Base-by-base conservation (phyloP, 2,329 filamentous ascomycete species). In the Colletotrichum salicis region DNA sequence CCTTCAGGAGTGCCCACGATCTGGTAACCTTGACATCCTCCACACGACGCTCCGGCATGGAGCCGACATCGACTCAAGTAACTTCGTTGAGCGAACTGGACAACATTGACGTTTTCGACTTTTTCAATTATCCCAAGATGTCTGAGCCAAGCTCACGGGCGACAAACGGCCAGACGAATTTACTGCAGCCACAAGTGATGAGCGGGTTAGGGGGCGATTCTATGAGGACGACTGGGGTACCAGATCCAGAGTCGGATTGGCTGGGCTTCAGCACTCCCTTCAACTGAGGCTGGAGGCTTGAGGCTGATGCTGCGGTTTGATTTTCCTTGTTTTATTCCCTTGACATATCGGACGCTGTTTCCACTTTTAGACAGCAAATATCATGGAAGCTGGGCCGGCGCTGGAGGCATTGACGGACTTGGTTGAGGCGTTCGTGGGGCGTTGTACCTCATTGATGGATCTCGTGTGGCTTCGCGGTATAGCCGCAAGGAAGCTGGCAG, bases 21-120 rank as follows among this genome's bases (percentile, higher is more conserved):
- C 65, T 85, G 29, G 80, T 82, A 2, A 80, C 77, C 0, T 71
- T 83, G n/a, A 82, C 82, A 5, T 78, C 78, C 2, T 76, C 79
- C 7, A 79, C 78, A 0, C 78, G 82, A 19, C 80, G 77, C 11
- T 83, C 82, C 0, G 81, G 81, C 3, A 45, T 83, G 0, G 82
- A 84, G 31, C 79, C 78, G 4, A 83, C 80, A 5, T 81, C 82
- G 19, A 82, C 82, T 0, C 82, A 83, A 54, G 75, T 78, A 2
- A 80, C 81, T 4, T 81, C 83, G 0, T 77, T 82, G 5, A 80
- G 77, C 71, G 83, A 85, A 67, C 77, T 85, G 2, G 84, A 85
- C 70, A 82, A 80, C 56, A 83, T 85, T 24, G 83, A 85, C 31
- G 78, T 85, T 3, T 85, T 85, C 56, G 83, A 84, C 73, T 85